A percentile compares a stretch with the other conserved stretches of the same genome.
Conservation (phyloP, 257 asterid species). For the Linaria vulgaris region DNA sequence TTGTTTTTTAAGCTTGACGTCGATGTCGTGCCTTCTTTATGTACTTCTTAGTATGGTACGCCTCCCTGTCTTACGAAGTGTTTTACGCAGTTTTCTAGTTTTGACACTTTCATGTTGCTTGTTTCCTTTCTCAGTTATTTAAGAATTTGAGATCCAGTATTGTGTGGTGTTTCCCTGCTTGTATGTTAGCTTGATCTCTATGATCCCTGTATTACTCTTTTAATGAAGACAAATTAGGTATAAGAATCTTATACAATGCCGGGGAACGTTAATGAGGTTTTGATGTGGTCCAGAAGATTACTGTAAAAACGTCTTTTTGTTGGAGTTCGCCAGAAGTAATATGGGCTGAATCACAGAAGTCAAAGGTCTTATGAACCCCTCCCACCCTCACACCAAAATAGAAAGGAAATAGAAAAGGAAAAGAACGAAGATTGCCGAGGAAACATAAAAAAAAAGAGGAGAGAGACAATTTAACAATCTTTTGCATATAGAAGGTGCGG, state of each 20-base stretch:
- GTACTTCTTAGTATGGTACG: constrained; percentile 97
- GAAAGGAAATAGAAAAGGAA: not conserved
- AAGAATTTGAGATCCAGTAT: constrained; percentile 26
- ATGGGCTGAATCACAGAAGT: constrained; percentile 12
- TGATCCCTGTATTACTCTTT: constrained; percentile 14
- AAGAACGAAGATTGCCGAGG: not conserved
- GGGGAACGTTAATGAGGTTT: constrained; percentile 1
- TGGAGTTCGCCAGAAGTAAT: not conserved
- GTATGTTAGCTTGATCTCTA: constrained; percentile 23
- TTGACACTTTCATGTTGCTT: constrained; percentile 19
- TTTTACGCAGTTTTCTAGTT: not conserved
- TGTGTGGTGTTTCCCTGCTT: not conserved
- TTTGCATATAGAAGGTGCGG: constrained; percentile 1
- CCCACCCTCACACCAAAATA: not conserved
- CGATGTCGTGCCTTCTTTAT: constrained; percentile 81
- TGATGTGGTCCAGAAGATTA: constrained; percentile 2
- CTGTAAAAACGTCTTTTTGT: not conserved
- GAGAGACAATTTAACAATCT: not conserved
- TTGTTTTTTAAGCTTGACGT: constrained; percentile 93
- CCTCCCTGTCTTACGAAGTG: constrained; percentile 21
- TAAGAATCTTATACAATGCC: constrained; percentile 19
- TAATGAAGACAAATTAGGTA: constrained; percentile 8
- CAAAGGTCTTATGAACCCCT: not conserved
- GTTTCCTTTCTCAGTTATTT: not conserved
- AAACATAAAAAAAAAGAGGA: not conserved